phyloP scores from a whole-genome alignment of 257 asterid genomes.

The Solanum bukasovii region DNA sequence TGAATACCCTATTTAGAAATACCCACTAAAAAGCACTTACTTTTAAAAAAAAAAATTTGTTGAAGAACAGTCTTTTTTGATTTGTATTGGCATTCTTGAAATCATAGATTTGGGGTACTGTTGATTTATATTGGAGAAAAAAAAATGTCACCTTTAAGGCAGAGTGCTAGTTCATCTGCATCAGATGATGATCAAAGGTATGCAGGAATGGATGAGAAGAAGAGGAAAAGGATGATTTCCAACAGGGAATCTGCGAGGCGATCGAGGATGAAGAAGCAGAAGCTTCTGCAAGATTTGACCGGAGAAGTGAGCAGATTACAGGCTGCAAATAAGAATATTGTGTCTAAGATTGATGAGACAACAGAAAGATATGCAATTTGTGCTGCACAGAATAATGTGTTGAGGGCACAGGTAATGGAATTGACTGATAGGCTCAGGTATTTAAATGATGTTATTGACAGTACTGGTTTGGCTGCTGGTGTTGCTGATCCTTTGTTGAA shows the following conservation, averaged over 20 bases:
- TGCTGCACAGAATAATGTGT: conserved; percentile 44
- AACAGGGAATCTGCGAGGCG: conserved; percentile 40
- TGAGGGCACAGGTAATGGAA: conserved; percentile 50
- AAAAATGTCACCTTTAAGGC: conserved; percentile 21
- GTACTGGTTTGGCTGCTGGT: conserved; percentile 15
- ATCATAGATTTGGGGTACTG: not conserved
- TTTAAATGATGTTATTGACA: conserved; percentile 26
- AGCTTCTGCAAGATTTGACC: conserved; percentile 40
- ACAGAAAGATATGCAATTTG: conserved; percentile 13
- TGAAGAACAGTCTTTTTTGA: not conserved
- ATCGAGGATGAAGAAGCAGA: conserved; percentile 31
- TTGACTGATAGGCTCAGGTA: conserved; percentile 40
- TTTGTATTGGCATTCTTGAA: not conserved
- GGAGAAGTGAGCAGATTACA: conserved; percentile 29
- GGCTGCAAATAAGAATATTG: conserved; percentile 33
- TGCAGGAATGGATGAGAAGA: conserved; percentile 34
- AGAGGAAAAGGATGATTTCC: conserved; percentile 44
- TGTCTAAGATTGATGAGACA: conserved; percentile 38
- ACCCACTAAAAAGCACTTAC: not conserved
- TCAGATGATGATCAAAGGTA: conserved; percentile 24
- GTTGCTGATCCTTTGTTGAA: conserved; percentile 21
- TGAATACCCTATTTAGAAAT: conserved; percentile 11
- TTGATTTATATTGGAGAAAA: not conserved
- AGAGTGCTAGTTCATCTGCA: conserved; percentile 8
- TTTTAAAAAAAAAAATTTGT: not conserved